These are phyloP conservation scores for Fusarium brachygibbosum DNA, from an alignment of 2,329 filamentous ascomycete genomes.

Conservation along the genomic window DNA sequence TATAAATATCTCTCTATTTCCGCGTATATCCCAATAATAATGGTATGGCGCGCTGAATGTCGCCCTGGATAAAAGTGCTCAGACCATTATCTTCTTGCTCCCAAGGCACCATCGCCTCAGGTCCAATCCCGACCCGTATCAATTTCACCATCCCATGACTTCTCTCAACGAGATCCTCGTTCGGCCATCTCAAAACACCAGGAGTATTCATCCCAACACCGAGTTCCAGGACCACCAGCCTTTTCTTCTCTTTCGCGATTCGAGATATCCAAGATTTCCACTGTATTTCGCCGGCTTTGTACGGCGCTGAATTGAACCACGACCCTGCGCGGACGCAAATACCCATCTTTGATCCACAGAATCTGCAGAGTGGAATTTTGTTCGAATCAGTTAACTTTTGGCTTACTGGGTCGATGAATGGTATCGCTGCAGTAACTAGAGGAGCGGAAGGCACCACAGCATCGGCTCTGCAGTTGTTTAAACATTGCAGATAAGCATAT, in stretches of 20 bases:
- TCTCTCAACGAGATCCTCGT: constrained; percentile 38
- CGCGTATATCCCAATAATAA: not conserved
- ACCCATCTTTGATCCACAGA: constrained; percentile 40
- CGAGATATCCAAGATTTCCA: constrained; percentile 33
- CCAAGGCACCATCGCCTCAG: constrained; percentile 41
- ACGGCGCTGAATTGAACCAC: constrained; percentile 41
- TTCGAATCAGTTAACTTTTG: constrained; percentile 29
- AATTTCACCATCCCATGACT: constrained; percentile 33
- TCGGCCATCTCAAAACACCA: constrained; percentile 43
- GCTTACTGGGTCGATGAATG: constrained; percentile 21
- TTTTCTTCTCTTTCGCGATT: constrained; percentile 24
- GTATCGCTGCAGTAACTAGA: constrained; percentile 17
- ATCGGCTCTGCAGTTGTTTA: constrained; percentile 38
- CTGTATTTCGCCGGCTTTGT: constrained; percentile 14
- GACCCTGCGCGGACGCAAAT: constrained; percentile 42
- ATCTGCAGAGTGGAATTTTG: constrained; percentile 35
- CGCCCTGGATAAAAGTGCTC: constrained; percentile 43
- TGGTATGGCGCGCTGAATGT: constrained; percentile 19
- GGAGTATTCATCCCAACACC: constrained; percentile 46
- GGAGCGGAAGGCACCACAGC: constrained; percentile 24
- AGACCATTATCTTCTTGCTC: constrained; percentile 37
- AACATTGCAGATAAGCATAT: constrained; percentile 31
- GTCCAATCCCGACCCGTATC: constrained; percentile 37
- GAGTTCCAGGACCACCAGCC: constrained; percentile 40
- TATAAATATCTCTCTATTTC: not conserved